Evolutionary conservation across 805 yeast genomes (phyloP).

Genomic region (Grigorovia humatica): DNA sequence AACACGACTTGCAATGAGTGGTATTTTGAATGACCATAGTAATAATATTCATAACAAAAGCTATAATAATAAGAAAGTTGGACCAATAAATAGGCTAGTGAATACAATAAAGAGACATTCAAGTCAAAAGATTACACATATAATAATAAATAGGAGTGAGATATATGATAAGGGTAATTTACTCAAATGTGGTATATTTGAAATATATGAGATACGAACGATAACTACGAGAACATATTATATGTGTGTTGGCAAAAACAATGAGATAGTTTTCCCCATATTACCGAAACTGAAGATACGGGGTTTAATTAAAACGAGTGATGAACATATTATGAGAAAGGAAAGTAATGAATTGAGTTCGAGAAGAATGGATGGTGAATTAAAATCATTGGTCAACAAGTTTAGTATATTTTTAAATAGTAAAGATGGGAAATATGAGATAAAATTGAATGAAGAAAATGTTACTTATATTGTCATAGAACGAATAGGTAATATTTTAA

Average conservation of each 20-base stretch:
- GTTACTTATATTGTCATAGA: background rate
- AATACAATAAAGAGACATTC: background rate
- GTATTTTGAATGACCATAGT: too few species aligned
- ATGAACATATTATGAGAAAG: background rate
- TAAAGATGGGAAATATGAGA: background rate
- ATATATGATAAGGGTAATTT: constrained; percentile 2
- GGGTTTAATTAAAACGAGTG: constrained; percentile 28
- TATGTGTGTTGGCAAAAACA: constrained; percentile 25
- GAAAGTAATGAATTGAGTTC: too few species aligned
- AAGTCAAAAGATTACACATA: background rate
- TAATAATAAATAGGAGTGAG: background rate
- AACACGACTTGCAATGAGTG: too few species aligned
- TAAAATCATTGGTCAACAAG: background rate
- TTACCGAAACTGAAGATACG: constrained; percentile 54
- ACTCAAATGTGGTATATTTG: constrained; percentile 22
- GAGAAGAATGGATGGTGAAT: too few species aligned
- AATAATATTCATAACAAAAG: background rate
- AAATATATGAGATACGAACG: constrained; percentile 19
- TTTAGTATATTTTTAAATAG: background rate
- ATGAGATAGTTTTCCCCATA: constrained; percentile 54
- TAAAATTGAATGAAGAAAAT: background rate
- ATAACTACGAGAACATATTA: constrained; percentile 15
- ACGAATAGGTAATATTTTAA: background rate
- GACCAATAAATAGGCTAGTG: background rate
- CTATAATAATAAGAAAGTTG: background rate